Evolutionary conservation across 225 moss, liverwort and hornwort species (phyloP).

Genomic region (Bryum argenteum): DNA sequence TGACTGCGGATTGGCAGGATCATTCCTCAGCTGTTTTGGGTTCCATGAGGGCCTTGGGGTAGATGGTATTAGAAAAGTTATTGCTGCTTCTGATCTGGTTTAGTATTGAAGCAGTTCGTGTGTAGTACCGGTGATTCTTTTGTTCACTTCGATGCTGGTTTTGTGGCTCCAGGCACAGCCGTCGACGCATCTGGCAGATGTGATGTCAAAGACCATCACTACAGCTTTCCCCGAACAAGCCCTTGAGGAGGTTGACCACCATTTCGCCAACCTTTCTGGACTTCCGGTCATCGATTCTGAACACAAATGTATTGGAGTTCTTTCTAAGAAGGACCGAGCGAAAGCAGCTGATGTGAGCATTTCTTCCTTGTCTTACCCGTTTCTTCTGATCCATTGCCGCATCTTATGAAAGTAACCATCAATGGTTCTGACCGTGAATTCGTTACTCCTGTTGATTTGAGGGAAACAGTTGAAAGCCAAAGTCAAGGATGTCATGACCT

Average conservation of each 20-base stretch:
- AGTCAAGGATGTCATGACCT: slow-evolving; percentile 59
- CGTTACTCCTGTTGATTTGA: slow-evolving; percentile 23
- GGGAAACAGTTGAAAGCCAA: slow-evolving; percentile 45
- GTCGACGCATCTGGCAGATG: slow-evolving; percentile 76
- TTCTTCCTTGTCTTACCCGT: slow-evolving; percentile 13
- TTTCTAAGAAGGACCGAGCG: slow-evolving; percentile 78
- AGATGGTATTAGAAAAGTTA: neutral
- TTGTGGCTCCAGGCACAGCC: slow-evolving; percentile 81
- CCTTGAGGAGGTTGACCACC: slow-evolving; percentile 69
- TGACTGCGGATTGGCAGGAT: neutral
- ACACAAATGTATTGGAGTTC: slow-evolving; percentile 75
- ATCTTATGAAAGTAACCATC: neutral
- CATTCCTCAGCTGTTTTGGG: neutral
- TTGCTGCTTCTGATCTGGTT: neutral
- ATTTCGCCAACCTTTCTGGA: slow-evolving; percentile 71
- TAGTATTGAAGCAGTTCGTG: slow-evolving; percentile 24
- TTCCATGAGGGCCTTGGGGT: neutral
- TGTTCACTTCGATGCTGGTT: slow-evolving; percentile 32
- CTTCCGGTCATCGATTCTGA: slow-evolving; percentile 77
- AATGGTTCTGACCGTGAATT: slow-evolving; percentile 15
- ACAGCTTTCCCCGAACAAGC: slow-evolving; percentile 72
- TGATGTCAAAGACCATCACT: slow-evolving; percentile 88
- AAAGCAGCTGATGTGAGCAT: slow-evolving; percentile 61
- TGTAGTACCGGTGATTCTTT: neutral
- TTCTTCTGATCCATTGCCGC: slow-evolving; percentile 8